Evolutionary conservation across 306 rosid species (phyloP).

Genomic region (Benincasa hispida): DNA sequence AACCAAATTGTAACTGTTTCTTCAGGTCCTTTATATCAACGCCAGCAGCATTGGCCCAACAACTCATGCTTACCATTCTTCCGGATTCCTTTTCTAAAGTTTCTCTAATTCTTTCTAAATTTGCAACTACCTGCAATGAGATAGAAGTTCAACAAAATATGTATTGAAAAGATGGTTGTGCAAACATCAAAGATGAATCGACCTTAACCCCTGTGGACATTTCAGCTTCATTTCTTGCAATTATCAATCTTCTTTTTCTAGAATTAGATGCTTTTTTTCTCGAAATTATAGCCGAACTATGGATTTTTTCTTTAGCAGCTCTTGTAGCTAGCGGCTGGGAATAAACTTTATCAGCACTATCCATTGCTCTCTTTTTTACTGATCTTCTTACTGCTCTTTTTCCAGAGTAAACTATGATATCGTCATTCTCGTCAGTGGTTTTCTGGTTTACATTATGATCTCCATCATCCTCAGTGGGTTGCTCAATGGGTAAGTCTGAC

Average conservation of each 20-base stretch:
- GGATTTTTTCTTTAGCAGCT: conserved; percentile 14
- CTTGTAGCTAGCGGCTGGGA: conserved; percentile 19
- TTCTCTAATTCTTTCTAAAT: conserved; percentile 53
- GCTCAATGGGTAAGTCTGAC: conserved; percentile 9
- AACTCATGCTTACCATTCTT: conserved; percentile 39
- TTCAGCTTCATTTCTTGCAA: conserved; percentile 60
- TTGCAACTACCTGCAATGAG: conserved; percentile 42
- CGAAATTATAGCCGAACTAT: conserved; percentile 18
- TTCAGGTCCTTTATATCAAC: conserved; percentile 45
- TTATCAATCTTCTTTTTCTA: conserved; percentile 28
- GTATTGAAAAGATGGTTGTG: neutral
- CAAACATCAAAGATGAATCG: conserved; percentile 9
- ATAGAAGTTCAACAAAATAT: neutral
- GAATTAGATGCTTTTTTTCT: conserved; percentile 24
- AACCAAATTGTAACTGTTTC: conserved; percentile 46
- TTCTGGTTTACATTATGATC: conserved; percentile 17
- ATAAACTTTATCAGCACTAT: conserved; percentile 10
- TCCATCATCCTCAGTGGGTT: conserved; percentile 13
- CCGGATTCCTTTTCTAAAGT: conserved; percentile 56
- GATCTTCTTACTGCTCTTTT: conserved; percentile 38
- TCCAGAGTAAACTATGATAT: conserved; percentile 36
- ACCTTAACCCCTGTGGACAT: conserved; percentile 76
- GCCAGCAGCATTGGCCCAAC: conserved; percentile 79
- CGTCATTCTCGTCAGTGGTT: conserved; percentile 11
- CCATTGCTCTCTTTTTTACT: conserved; percentile 24